Base-by-base conservation (phyloP, 164 flowering plant genomes). In the Protea cynaroides region DNA sequence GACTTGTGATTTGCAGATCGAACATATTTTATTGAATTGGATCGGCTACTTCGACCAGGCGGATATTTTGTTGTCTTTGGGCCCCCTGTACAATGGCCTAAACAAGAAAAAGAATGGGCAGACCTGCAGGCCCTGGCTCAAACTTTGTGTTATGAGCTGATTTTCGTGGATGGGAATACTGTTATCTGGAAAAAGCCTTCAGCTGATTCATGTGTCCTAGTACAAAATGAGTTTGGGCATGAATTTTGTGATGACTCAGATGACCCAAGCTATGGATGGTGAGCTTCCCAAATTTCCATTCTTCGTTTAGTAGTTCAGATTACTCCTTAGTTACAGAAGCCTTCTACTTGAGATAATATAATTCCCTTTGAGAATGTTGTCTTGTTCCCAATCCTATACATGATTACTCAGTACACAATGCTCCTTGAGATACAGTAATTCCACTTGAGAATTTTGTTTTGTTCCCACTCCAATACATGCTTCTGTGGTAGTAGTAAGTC, bases 61-160 rank as follows among this genome's bases (percentile, higher is more conserved):
- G 99, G 97, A 34, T 90, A 92, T 68, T 65, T 92, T 4, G 96
- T 95, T 37, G 90, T 92, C 50, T 92, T 97, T 75, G 99, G 97
- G 19, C 99, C 99, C 34, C 97, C 99, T 56, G 97, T 95, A 8
- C 92, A 90, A 73, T 92, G 97, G 99, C 76, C 88, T 14, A 90
- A 90, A 70, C 96, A 85, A 80, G 97, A 92, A 63, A 95, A 92
- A 71, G 99, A 95, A 75, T 95, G 99, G 99, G 89, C 89, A 49
- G 97, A 95, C 78, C 92, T 95, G 58, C 99, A 95, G 79, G 84
- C 85, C 69, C 86, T 86, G 50, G 99, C 96, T 46, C 82, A 86
- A 71, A 79, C 90, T 25, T 78, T 90, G 78, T 92, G 97, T 72
- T 95, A 86, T 78, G 97, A 95, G 74, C 73, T 92, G 63, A 87